Evolutionary conservation across 2,329 filamentous ascomycete genomes (phyloP).

Genomic region (Ilyonectria sp.): DNA sequence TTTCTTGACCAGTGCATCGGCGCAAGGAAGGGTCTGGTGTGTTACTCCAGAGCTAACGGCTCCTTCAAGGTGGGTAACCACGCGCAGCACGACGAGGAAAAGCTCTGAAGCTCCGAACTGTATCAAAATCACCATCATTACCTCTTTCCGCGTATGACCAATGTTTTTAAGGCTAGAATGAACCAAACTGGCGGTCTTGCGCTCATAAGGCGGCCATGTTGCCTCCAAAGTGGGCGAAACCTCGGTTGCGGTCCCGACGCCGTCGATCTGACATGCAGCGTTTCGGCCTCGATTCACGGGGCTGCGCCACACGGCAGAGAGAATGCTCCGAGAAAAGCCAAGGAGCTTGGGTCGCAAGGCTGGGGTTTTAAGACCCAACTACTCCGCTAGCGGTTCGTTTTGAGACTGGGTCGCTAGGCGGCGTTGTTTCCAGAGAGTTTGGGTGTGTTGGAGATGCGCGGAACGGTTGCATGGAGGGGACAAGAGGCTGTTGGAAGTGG

Average conservation of each 20-base stretch:
- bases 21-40: background rate
- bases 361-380: background rate
- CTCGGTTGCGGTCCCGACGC: slow-evolving; percentile 6
- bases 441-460: background rate
- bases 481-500: background rate
- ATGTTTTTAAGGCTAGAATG: background rate
- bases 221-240: slow-evolving; percentile 23
- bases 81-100: background rate
- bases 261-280: slow-evolving; percentile 26
- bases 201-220: background rate
- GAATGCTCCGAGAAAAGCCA: slow-evolving; percentile 1
- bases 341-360: slow-evolving; percentile 8
- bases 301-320: slow-evolving; percentile 15
- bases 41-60: background rate
- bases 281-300: slow-evolving; percentile 21
- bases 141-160: background rate
- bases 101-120: background rate
- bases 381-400: background rate
- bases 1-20: background rate
- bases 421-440: slow-evolving; percentile 10
- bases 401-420: slow-evolving; percentile 1
- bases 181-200: background rate
- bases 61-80: background rate
- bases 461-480: background rate
- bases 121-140: background rate